Conservation (phyloP, 129 eudicot genomes). For the Lactuca sativa region DNA sequence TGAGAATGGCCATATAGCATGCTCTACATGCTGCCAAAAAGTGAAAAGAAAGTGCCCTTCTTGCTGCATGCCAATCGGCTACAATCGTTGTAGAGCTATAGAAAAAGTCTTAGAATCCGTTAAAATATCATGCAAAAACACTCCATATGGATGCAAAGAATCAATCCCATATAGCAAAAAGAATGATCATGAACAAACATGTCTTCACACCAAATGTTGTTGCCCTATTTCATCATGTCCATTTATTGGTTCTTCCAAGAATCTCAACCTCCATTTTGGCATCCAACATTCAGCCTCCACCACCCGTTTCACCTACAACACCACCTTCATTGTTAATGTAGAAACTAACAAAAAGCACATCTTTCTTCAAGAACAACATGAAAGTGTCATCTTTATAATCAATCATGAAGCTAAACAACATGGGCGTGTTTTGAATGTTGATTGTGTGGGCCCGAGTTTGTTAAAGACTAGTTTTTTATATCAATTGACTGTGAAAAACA, state of each 20-base stretch:
- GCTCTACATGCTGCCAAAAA: slow-evolving; percentile 58
- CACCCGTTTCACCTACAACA: slow-evolving; percentile 39
- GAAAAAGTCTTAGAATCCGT: slow-evolving; percentile 78
- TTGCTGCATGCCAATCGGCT: slow-evolving; percentile 64
- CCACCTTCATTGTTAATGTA: slow-evolving; percentile 35
- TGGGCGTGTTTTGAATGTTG: slow-evolving; percentile 46
- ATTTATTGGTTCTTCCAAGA: slow-evolving; percentile 37
- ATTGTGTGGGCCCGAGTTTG: slow-evolving; percentile 49
- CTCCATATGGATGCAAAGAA: slow-evolving; percentile 53
- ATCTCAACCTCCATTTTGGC: slow-evolving; percentile 49
- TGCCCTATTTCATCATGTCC: slow-evolving; percentile 58
- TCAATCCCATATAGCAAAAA: slow-evolving; percentile 43
- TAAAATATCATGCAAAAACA: slow-evolving; percentile 44
- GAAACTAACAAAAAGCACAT: slow-evolving; percentile 27
- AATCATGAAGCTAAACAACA: slow-evolving; percentile 34
- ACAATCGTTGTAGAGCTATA: slow-evolving; percentile 78
- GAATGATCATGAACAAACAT: slow-evolving; percentile 51
- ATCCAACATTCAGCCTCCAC: slow-evolving; percentile 39
- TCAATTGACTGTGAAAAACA: slow-evolving; percentile 40
- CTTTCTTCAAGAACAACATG: slow-evolving; percentile 54
- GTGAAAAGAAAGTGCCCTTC: slow-evolving; percentile 63
- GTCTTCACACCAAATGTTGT: slow-evolving; percentile 46
- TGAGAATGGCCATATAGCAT: slow-evolving; percentile 73
- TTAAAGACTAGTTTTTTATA: slow-evolving; percentile 32
- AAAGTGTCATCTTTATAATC: slow-evolving; percentile 45